Conservation (phyloP, 2,329 filamentous ascomycete species). For the Penicillium sp. region DNA sequence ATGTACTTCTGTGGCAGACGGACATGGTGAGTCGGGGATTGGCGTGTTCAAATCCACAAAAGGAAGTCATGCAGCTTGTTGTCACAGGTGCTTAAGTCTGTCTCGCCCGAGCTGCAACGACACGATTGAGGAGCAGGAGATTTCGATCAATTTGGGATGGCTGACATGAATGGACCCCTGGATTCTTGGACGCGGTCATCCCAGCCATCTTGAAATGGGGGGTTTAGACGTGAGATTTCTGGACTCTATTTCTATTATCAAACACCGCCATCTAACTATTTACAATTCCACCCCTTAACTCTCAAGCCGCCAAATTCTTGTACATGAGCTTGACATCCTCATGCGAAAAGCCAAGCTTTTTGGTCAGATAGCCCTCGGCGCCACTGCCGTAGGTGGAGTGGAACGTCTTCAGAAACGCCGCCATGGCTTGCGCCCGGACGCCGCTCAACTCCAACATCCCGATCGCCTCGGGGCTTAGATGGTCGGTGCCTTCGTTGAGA, state of each 20-base stretch:
- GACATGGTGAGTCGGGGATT: neutral
- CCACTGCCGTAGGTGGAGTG: slow-evolving; percentile 24
- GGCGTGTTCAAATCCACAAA: neutral
- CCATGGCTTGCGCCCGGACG: slow-evolving; percentile 27
- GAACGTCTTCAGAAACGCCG: slow-evolving; percentile 26
- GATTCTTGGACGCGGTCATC: neutral
- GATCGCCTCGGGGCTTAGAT: slow-evolving; percentile 23
- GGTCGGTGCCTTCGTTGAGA: slow-evolving; percentile 17
- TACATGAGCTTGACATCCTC: slow-evolving; percentile 24
- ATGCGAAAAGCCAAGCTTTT: slow-evolving; percentile 22
- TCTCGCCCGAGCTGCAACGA: no score
- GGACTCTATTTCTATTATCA: neutral
- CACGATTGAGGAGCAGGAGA: no score
- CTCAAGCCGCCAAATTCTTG: slow-evolving; percentile 19
- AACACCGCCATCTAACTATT: neutral
- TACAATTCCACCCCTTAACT: neutral
- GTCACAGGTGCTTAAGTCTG: neutral
- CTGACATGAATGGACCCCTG: slow-evolving; percentile 4
- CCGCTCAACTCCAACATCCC: slow-evolving; percentile 30
- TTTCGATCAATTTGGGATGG: neutral
- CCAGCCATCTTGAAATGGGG: neutral
- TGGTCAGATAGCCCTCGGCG: slow-evolving; percentile 24
- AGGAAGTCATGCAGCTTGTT: neutral
- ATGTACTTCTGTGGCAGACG: neutral
- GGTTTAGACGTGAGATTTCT: neutral